These are phyloP conservation scores for Cladosporium colombiae DNA, from an alignment of 2,329 filamentous ascomycete genomes.

Conservation along the genomic window DNA sequence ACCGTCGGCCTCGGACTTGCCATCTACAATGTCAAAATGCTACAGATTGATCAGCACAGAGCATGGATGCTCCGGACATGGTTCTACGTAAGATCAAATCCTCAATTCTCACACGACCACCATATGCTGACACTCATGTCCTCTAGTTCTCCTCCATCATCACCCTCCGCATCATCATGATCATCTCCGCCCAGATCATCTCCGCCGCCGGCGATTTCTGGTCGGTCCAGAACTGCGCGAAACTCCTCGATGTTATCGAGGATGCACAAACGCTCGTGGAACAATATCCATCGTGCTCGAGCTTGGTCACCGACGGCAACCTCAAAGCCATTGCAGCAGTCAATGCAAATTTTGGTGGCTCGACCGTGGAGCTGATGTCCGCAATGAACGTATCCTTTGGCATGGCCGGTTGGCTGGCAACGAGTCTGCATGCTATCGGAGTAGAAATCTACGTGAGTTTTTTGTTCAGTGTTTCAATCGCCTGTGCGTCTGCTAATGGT, in stretches of 20 bases:
- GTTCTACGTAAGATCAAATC: slow-evolving; percentile 22
- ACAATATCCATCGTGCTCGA: slow-evolving; percentile 49
- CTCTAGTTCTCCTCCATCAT: slow-evolving; percentile 48
- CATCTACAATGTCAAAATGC: slow-evolving; percentile 58
- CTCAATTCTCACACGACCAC: too few relatives aligned
- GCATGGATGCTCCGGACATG: slow-evolving; percentile 61
- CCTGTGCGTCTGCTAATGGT: background rate
- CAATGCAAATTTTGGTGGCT: slow-evolving; percentile 32
- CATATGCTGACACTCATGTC: background rate
- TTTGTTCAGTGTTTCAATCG: background rate
- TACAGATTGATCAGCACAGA: slow-evolving; percentile 65
- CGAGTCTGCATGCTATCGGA: slow-evolving; percentile 52
- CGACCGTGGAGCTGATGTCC: slow-evolving; percentile 42
- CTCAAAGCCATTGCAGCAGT: slow-evolving; percentile 38
- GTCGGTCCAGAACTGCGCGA: slow-evolving; percentile 15
- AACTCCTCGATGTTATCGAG: slow-evolving; percentile 37
- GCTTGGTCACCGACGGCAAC: slow-evolving; percentile 32
- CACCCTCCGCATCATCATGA: slow-evolving; percentile 53
- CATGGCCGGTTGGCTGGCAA: slow-evolving; percentile 54
- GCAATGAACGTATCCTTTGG: slow-evolving; percentile 54
- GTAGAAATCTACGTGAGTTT: slow-evolving; percentile 45
- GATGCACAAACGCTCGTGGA: slow-evolving; percentile 30
- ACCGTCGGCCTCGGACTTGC: slow-evolving; percentile 49
- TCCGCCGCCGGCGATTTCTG: slow-evolving; percentile 41
- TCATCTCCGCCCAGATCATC: slow-evolving; percentile 43